Percentiles rank a stretch among this genome's conserved stretches.
phyloP scores from a whole-genome alignment of 1,284 basidiomycete species.

The Exobasidium rhododendri region DNA sequence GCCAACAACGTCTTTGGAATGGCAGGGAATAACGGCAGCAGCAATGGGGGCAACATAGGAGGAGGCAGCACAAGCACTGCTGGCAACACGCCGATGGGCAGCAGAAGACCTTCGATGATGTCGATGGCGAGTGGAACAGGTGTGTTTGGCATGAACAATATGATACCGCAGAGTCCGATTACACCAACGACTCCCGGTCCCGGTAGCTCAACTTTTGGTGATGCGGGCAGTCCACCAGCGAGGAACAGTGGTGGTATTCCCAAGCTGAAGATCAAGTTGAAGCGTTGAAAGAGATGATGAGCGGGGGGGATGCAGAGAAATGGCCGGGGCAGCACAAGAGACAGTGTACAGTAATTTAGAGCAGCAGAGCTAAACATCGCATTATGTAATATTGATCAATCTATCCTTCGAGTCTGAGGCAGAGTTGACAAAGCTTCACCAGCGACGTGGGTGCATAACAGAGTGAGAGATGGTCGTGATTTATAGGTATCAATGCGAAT shows the following conservation, averaged over 20 bases:
- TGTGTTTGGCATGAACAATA: not conserved
- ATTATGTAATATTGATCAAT: too few species aligned
- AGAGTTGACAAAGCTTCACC: too few species aligned
- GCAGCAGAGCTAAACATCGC: too few species aligned
- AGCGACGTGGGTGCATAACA: too few species aligned
- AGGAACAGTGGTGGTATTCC: not conserved
- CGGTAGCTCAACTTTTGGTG: not conserved
- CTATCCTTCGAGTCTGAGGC: too few species aligned
- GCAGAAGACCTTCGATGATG: not conserved
- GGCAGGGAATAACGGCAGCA: not conserved
- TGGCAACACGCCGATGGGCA: not conserved
- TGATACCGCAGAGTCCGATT: conserved; percentile 8
- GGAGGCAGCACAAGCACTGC: not conserved
- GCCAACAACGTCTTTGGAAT: not conserved
- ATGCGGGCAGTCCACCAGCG: conserved; percentile 9
- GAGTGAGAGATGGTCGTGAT: too few species aligned
- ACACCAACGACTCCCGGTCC: conserved; percentile 9
- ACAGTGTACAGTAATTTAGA: conserved; percentile 6
- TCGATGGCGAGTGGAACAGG: not conserved
- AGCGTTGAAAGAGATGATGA: not conserved
- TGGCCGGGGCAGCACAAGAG: too few species aligned
- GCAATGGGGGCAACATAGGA: not conserved
- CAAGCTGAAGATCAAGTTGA: conserved; percentile 14
- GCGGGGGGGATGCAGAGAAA: too few species aligned
- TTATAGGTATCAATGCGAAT: too few species aligned